Evolutionary conservation across 495 filamentous ascomycete genomes (phyloP).

Genomic region (Chaetomium tenue): DNA sequence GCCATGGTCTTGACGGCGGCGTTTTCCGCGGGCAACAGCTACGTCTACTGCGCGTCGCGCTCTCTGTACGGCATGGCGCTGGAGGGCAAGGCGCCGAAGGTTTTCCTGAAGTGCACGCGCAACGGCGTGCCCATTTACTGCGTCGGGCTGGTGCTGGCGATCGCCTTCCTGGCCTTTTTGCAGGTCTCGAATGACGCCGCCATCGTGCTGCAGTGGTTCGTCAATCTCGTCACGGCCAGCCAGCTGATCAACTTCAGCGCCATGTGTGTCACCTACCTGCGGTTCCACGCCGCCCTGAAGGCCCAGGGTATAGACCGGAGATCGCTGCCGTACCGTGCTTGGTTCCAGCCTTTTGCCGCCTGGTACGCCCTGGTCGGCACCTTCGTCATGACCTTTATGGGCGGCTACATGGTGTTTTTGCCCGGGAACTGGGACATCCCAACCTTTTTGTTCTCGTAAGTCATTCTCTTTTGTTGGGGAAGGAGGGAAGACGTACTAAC

Average conservation of each 20-base stretch:
- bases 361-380: slow-evolving; percentile 63
- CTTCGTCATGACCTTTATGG: slow-evolving; percentile 68
- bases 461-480: slow-evolving; percentile 7
- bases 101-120: slow-evolving; percentile 62
- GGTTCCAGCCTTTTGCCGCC: slow-evolving; percentile 67
- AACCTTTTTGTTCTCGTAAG: slow-evolving; percentile 73
- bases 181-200: slow-evolving; percentile 67
- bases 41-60: slow-evolving; percentile 77
- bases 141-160: slow-evolving; percentile 59
- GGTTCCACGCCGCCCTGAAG: slow-evolving; percentile 66
- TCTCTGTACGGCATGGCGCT: slow-evolving; percentile 72
- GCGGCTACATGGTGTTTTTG: slow-evolving; percentile 75
- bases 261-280: slow-evolving; percentile 67
- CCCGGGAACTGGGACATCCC: slow-evolving; percentile 64
- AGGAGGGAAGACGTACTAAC: neutral
- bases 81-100: slow-evolving; percentile 61
- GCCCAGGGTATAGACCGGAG: slow-evolving; percentile 66
- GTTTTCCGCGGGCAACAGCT: slow-evolving; percentile 82
- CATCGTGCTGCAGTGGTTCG: slow-evolving; percentile 73
- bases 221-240: slow-evolving; percentile 66
- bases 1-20: slow-evolving; percentile 70
- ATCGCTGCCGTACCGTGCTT: slow-evolving; percentile 63
- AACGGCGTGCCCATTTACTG: slow-evolving; percentile 61
- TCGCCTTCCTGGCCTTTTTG: slow-evolving; percentile 68
- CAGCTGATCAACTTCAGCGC: slow-evolving; percentile 77